Conservation (phyloP, 148 eudicot genomes). For the Camellia lanceoleosa region DNA sequence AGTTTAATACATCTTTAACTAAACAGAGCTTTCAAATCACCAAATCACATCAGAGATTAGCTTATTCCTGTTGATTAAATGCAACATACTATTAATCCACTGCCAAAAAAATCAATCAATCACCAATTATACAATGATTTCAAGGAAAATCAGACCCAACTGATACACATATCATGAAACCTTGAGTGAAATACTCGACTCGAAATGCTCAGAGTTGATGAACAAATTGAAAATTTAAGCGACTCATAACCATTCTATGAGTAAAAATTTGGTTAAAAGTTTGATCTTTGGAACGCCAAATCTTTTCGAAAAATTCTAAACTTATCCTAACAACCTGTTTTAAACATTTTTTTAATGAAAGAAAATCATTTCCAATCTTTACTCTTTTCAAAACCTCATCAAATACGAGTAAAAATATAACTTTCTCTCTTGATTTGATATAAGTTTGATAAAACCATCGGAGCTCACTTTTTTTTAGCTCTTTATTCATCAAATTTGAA, state of each 20-base stretch:
- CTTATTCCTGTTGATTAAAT: neutral
- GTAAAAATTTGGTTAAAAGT: too few relatives aligned
- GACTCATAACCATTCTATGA: neutral
- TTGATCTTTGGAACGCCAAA: too few relatives aligned
- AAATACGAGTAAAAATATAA: too few relatives aligned
- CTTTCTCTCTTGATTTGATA: too few relatives aligned
- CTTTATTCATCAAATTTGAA: too few relatives aligned
- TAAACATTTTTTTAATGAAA: too few relatives aligned
- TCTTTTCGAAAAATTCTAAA: too few relatives aligned
- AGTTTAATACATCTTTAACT: neutral
- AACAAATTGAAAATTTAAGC: neutral
- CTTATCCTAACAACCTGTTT: too few relatives aligned
- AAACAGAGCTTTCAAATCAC: neutral
- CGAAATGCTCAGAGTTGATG: neutral
- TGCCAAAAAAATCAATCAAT: constrained; percentile 5
- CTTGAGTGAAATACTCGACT: neutral
- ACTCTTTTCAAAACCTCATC: too few relatives aligned
- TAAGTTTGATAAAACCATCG: too few relatives aligned
- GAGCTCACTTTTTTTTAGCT: too few relatives aligned
- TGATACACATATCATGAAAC: neutral
- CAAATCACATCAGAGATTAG: neutral
- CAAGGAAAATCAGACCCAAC: neutral
- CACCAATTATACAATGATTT: neutral
- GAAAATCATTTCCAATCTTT: too few relatives aligned
- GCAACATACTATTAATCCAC: neutral